Evolutionary conservation across 1,139 yeast genomes (phyloP), one percentile per base, ranked within the genome.

Genomic region (Saccharomyces pastorianus): DNA sequence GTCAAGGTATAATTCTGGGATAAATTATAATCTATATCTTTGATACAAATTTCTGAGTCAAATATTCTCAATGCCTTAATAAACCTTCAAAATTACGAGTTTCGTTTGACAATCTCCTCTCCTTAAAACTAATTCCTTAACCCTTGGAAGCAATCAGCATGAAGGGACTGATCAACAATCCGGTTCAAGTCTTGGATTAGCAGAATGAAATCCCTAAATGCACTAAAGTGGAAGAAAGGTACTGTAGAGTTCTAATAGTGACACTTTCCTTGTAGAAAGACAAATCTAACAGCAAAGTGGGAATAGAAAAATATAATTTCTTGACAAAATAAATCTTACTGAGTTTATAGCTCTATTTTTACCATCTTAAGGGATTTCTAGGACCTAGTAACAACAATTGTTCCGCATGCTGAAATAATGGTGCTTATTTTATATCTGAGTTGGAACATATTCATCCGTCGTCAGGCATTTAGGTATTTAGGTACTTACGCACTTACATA

Each of bases 41-140:
- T 8, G 88, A 73, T n/a, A 17, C 76, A 76, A 59, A 76, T 17
- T 3, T 20, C n/a, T 17, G 13, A 20, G 20, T n/a, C n/a, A n/a
- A n/a, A n/a, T n/a, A n/a, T n/a, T n/a, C n/a, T n/a, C n/a, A n/a
- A n/a, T n/a, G n/a, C n/a, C n/a, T n/a, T n/a, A n/a, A n/a, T n/a
- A n/a, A n/a, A n/a, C n/a, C n/a, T n/a, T n/a, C n/a, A n/a, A n/a
- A n/a, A n/a, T n/a, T n/a, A n/a, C n/a, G n/a, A n/a, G 5, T 9
- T 38, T 38, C 7, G 44, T 38, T 38, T 38, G 25, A 38, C 25
- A 17, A 6, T 32, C 38, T 7, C 13, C 14, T 17, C 44, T 8
- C 11, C 25, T 23, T 6, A 32, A 2, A 38, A 17, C n/a, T 8
- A 11, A 20, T 17, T 34, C 23, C 44, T 11, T 9, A 17, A 8